Base-by-base conservation (phyloP, 805 yeast species). In the Lipomyces yamanashiensis region DNA sequence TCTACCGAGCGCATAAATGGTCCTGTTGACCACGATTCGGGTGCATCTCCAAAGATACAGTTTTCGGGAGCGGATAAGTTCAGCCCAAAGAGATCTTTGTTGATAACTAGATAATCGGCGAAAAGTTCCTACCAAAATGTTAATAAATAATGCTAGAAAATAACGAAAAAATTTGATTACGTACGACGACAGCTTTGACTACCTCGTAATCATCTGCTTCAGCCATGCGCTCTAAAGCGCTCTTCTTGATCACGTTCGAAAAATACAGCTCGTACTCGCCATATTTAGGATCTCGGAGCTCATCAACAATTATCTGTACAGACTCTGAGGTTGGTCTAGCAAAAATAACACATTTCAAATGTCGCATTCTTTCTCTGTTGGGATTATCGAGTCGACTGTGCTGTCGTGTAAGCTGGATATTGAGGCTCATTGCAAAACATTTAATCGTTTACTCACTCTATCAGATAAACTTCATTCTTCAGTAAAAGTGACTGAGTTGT, bases 151-250 rank as follows among this genome's bases (percentile, higher is more conserved):
- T 23, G 17, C 3, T 36, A 17, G 9, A 19, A 19, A 43, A 12
- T 5, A 15, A 21, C 23, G 15, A 28, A 43, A 15, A 17, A 21
- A 33, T 51, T 13, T 7, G 4, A 5, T 17, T 28, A 17, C 63
- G 15, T 66, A 66, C 69, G 58, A 88, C 85, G 4, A 95, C 91
- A 63, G 84, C 84, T 5, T 81, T 78, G 9, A 95, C 88, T 9
- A 86, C 85, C 73, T 93, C 98, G 71, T 86, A 80, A 72, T 90
- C 95, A 75, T 95, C 99, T 2, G 90, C 84, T 74, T 91, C 97
- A 0, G 99, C 98, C 53, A 95, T 74, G 56, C 89, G 81, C 74
- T 95, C 99, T 69, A 95, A 75, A 67, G 90, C 89, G 33, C 86
- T 80, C 76, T 93, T 95, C 57, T 85, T 81, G 37, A 92, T 82